A percentile compares a stretch with the other conserved stretches of the same genome.
These are phyloP conservation scores for Hyaloscypha variabilis DNA, from an alignment of 495 filamentous ascomycete genomes.

Conservation along the genomic window DNA sequence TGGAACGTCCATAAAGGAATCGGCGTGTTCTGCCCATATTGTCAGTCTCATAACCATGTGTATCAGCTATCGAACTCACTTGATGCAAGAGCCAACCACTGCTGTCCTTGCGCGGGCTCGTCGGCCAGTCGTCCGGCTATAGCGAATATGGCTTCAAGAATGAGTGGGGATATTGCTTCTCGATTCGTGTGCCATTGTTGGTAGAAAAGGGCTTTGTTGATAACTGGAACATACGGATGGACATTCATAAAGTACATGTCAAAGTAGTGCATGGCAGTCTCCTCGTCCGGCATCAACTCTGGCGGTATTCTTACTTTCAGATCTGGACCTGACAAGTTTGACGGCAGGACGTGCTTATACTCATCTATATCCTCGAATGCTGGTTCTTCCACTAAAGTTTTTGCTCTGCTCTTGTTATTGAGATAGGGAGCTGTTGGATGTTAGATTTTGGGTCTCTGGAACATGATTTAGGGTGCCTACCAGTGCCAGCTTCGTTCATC, in stretches of 20 bases:
- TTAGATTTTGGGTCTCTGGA: slow-evolving; percentile 14
- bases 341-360: slow-evolving; percentile 62
- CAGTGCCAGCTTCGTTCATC: slow-evolving; percentile 86
- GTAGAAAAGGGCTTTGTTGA: slow-evolving; percentile 83
- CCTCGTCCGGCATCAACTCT: slow-evolving; percentile 90
- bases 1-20: slow-evolving; percentile 95
- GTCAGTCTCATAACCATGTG: background rate
- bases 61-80: slow-evolving; percentile 57
- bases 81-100: slow-evolving; percentile 92
- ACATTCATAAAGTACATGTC: slow-evolving; percentile 91
- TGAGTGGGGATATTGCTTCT: slow-evolving; percentile 83
- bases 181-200: slow-evolving; percentile 90
- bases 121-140: slow-evolving; percentile 84
- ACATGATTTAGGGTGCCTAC: slow-evolving; percentile 52
- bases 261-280: slow-evolving; percentile 83
- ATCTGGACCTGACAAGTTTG: slow-evolving; percentile 66
- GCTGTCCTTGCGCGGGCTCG: slow-evolving; percentile 80
- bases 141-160: slow-evolving; percentile 95
- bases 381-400: slow-evolving; percentile 69
- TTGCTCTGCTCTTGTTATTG: slow-evolving; percentile 66
- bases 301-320: slow-evolving; percentile 85
- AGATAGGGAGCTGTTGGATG: slow-evolving; percentile 75
- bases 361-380: slow-evolving; percentile 77
- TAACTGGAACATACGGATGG: slow-evolving; percentile 94
- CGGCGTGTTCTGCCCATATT: slow-evolving; percentile 70